Conservation (phyloP, 2,329 filamentous ascomycete species). For the Ilyonectria robusta region DNA sequence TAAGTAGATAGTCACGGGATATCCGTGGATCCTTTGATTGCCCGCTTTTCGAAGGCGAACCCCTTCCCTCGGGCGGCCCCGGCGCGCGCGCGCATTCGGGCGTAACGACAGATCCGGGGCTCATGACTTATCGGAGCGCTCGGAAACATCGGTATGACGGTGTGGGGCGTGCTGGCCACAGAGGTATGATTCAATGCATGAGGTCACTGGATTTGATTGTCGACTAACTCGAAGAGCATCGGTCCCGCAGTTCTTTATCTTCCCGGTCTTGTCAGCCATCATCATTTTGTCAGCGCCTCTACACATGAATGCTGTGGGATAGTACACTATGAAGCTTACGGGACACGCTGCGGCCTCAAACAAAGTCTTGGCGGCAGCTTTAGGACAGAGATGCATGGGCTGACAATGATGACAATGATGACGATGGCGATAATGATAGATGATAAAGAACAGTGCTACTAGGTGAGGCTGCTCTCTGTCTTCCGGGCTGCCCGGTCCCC, state of each 20-base stretch:
- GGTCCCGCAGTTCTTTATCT: neutral
- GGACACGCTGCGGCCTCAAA: neutral
- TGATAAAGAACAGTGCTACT: neutral
- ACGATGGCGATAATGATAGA: neutral
- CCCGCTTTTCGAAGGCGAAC: neutral
- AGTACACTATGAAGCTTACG: neutral
- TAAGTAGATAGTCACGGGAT: neutral
- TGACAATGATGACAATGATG: neutral
- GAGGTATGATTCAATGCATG: neutral
- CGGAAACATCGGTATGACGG: neutral
- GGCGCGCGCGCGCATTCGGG: neutral
- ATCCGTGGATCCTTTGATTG: neutral
- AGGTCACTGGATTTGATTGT: neutral
- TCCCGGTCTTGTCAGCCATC: neutral
- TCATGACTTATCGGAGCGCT: neutral
- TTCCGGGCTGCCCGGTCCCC: slow-evolving; percentile 11
- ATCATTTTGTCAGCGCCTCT: neutral
- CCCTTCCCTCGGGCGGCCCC: neutral
- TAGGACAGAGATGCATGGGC: neutral
- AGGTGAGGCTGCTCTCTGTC: neutral
- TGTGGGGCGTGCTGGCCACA: neutral
- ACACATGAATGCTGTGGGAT: neutral
- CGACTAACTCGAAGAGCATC: neutral
- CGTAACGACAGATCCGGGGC: neutral
- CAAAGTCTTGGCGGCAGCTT: neutral